Percentiles rank a stretch among this genome's conserved stretches.
Conservation (phyloP, 176 grass and related monocot genomes). For the Chloris gayana region DNA sequence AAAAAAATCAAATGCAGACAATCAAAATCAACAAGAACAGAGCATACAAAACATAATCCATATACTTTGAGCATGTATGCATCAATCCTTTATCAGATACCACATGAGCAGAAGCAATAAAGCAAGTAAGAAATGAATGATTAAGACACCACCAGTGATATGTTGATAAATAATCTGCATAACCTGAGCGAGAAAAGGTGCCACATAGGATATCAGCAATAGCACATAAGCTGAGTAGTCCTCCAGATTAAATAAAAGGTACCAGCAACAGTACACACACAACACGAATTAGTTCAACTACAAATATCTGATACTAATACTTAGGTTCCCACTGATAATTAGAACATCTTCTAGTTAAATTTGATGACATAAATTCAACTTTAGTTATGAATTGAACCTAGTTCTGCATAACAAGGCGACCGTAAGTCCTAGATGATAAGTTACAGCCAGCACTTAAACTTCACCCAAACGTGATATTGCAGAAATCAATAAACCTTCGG, state of each 20-base stretch:
- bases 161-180: background rate
- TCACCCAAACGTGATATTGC: background rate
- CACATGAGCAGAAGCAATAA: background rate
- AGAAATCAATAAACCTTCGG: background rate
- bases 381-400: background rate
- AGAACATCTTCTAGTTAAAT: background rate
- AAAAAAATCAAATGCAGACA: background rate
- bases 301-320: background rate
- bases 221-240: background rate
- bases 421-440: background rate
- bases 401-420: background rate
- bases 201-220: background rate
- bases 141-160: background rate
- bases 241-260: background rate
- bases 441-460: background rate
- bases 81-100: background rate
- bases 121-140: background rate
- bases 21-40: background rate
- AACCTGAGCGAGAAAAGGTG: background rate
- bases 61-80: background rate
- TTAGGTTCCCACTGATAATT: background rate
- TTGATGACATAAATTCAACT: background rate
- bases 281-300: background rate
- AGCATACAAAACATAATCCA: background rate
- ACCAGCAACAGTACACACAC: background rate